These are phyloP conservation scores for Labyrinthula sp. DNA, from an alignment of 352 stramenopile species.

Conservation along the genomic window DNA sequence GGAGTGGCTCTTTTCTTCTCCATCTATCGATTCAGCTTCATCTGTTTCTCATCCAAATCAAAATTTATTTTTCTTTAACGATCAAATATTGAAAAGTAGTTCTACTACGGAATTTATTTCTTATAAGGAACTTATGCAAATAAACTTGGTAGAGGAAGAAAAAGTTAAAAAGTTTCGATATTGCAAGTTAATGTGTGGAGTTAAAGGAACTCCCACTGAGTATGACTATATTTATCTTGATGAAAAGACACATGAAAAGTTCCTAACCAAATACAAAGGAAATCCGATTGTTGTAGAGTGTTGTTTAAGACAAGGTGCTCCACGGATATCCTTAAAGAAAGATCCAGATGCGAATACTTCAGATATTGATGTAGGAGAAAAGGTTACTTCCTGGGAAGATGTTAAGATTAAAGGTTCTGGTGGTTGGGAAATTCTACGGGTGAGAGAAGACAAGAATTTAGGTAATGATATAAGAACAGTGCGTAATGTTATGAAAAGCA, in stretches of 20 bases:
- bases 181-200: conserved; percentile 3
- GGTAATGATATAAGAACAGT: conserved; percentile 24
- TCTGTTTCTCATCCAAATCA: too few species aligned
- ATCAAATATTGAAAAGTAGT: too few species aligned
- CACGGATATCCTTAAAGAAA: conserved; percentile 3
- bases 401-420: not conserved
- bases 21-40: too few species aligned
- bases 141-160: not conserved
- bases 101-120: too few species aligned
- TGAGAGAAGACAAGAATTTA: conserved; percentile 24
- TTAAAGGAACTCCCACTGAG: not conserved
- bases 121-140: too few species aligned
- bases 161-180: conserved; percentile 12
- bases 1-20: too few species aligned
- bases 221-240: conserved; percentile 14
- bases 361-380: too few species aligned
- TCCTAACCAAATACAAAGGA: conserved; percentile 16
- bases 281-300: conserved; percentile 19
- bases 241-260: conserved; percentile 2
- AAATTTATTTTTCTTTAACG: too few species aligned
- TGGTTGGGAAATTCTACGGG: conserved; percentile 22
- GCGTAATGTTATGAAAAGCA: conserved; percentile 11
- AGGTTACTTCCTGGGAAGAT: too few species aligned
- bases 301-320: conserved; percentile 16
- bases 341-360: not conserved